These are phyloP conservation scores for Phaeosphaeria sp. DNA, from an alignment of 2,329 filamentous ascomycete genomes.

Conservation along the genomic window DNA sequence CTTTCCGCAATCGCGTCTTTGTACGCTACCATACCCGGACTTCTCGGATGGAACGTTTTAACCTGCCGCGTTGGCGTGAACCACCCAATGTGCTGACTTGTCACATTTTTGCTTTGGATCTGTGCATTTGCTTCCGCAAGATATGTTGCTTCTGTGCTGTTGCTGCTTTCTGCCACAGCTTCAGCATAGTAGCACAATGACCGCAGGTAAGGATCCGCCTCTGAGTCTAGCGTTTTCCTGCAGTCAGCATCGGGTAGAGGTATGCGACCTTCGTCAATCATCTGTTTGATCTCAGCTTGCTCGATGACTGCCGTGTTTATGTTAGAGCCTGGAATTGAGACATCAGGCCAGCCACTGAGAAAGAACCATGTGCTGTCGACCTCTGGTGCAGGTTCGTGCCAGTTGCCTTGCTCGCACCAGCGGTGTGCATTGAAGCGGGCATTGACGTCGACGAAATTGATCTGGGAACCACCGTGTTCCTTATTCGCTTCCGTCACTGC, in stretches of 20 bases:
- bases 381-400: conserved; percentile 5
- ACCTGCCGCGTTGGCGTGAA: conserved; percentile 6
- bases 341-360: conserved; percentile 8
- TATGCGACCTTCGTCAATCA: conserved; percentile 2
- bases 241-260: conserved; percentile 4
- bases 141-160: conserved; percentile 2
- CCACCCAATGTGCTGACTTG: conserved; percentile 2
- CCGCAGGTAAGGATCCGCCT: conserved; percentile 2
- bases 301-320: background rate
- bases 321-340: background rate
- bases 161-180: conserved; percentile 4
- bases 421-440: conserved; percentile 4
- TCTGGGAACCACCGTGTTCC: background rate
- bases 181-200: background rate
- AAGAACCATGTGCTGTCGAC: conserved; percentile 5
- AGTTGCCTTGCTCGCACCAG: conserved; percentile 6
- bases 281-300: background rate
- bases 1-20: conserved; percentile 2
- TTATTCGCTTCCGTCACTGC: conserved; percentile 3
- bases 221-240: background rate
- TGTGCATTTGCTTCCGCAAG: conserved; percentile 5
- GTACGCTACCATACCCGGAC: conserved; percentile 5
- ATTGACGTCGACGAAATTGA: conserved; percentile 6
- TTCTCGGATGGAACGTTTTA: conserved; percentile 9
- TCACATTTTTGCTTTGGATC: conserved; percentile 4